Conservation (phyloP, 805 yeast genomes). For the Ogataea thermomethanolica region DNA sequence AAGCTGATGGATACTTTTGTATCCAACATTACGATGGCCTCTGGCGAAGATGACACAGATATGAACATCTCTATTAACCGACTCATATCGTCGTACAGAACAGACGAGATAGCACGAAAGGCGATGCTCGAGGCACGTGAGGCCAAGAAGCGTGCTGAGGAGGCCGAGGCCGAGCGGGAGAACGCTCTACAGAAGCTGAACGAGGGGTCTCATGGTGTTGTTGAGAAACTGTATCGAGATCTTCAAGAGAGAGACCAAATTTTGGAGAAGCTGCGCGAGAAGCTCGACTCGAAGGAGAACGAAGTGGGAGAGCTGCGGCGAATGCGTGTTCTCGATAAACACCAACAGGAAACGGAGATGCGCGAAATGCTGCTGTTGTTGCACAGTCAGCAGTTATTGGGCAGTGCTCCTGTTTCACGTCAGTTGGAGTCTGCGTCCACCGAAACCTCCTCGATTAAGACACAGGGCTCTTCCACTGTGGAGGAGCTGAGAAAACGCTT, state of each 20-base stretch:
- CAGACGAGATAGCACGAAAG: constrained; percentile 81
- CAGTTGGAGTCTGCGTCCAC: constrained; percentile 19
- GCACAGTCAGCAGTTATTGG: constrained; percentile 39
- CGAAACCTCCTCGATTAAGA: constrained; percentile 11
- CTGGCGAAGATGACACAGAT: constrained; percentile 58
- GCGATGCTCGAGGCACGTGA: constrained; percentile 51
- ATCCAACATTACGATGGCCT: constrained; percentile 49
- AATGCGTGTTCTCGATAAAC: constrained; percentile 60
- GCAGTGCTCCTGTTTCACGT: constrained; percentile 22
- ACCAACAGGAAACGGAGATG: constrained; percentile 73
- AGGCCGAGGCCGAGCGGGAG: constrained; percentile 43
- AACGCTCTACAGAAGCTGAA: constrained; percentile 27
- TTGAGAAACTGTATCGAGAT: constrained; percentile 57
- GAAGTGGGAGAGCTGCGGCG: constrained; percentile 64
- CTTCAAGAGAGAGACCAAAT: constrained; percentile 60
- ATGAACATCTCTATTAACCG: constrained; percentile 75
- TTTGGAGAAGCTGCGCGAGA: constrained; percentile 54
- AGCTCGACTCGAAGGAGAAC: constrained; percentile 54
- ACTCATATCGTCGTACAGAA: constrained; percentile 65
- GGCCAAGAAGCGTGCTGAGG: constrained; percentile 37
- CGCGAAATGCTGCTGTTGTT: constrained; percentile 65
- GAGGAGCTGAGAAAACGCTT: constrained; percentile 38
- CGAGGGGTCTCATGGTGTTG: constrained; percentile 74
- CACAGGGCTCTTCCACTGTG: constrained; percentile 18
- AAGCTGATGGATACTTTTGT: constrained; percentile 53